Evolutionary conservation across 225 moss, liverwort and hornwort species (phyloP), one percentile per base, ranked within the genome.

Genomic region (Ulota crispa): DNA sequence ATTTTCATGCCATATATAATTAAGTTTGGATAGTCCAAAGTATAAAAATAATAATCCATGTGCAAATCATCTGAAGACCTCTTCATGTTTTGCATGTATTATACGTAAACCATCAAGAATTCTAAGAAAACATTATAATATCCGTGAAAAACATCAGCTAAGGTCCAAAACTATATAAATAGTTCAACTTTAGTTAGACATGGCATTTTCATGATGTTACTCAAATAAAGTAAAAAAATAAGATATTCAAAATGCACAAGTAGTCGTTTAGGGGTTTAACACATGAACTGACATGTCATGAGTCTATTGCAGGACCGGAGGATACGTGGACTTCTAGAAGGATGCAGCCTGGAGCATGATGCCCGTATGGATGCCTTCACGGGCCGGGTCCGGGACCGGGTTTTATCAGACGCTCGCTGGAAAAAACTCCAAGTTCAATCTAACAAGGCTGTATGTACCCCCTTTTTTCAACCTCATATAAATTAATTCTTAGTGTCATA

Each of bases 241-340:
- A 5, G 5, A 16, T 6, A 50, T 5, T 50, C 50, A 50, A 50
- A 18, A 50, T 50, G 18, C 50, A 50, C 50, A 5, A 0, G 50
- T 13, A 5, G 50, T 50, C 18, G 4, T 50, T 18, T 18, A 45
- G 50, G 24, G 50, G 45, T 39, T 83, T 20, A 62, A 12, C 24
- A 62, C 36, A 24, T 24, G 65, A 64, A 3, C 24, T 84, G 9
- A 41, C 3, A 14, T 64, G 63, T 41, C n/a, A 30, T 21, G 32
- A 12, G 15, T 42, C 19, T 63, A 26, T 71, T 73, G 0, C 85
- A 97, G 95, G 97, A 98, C 83, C 95, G 95, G 64, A 94, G 91
- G 83, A 98, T 98, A 72, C 92, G 97, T 36, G 97, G 97, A 70
- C 94, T 98, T 75, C 83, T 98, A 23, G 97, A 98, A 88, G 97